Conservation (phyloP, 768 basidiomycete genomes). For the Pulveroboletus frians region DNA sequence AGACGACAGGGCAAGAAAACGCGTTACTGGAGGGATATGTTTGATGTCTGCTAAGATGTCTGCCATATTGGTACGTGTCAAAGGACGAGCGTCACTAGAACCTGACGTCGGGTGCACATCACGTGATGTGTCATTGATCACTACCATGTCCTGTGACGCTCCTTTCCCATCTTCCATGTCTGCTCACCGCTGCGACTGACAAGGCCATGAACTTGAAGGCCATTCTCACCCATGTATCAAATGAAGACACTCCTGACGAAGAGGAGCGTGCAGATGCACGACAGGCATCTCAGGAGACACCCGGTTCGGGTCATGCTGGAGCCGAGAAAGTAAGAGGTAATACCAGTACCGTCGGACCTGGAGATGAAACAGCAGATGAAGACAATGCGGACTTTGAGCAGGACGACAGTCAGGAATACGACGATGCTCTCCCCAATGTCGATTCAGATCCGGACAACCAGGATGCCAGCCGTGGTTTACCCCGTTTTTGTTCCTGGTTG, state of each 20-base stretch:
- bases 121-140: not conserved
- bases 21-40: slow-evolving; percentile 82
- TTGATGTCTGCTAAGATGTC: slow-evolving; percentile 54
- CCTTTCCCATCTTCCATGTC: slow-evolving; percentile 8
- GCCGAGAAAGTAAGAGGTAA: not conserved
- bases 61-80: slow-evolving; percentile 34
- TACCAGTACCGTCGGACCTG: not conserved
- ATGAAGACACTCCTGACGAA: slow-evolving; percentile 17
- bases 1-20: slow-evolving; percentile 59
- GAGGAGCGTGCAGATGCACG: slow-evolving; percentile 1
- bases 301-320: not conserved
- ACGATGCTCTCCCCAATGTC: not conserved
- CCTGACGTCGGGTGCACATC: slow-evolving; percentile 8
- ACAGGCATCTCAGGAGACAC: not conserved
- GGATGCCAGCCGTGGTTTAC: not conserved
- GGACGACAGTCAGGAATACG: slow-evolving; percentile 11
- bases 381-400: slow-evolving; percentile 4
- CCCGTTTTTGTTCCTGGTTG: slow-evolving; percentile 4
- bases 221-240: slow-evolving; percentile 1
- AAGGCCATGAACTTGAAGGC: slow-evolving; percentile 12
- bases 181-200: not conserved
- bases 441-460: slow-evolving; percentile 1
- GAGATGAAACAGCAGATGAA: not conserved
- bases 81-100: no score
- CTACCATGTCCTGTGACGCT: no score